phyloP scores from a whole-genome alignment of 306 rosid genomes.

The Cucumis melo region DNA sequence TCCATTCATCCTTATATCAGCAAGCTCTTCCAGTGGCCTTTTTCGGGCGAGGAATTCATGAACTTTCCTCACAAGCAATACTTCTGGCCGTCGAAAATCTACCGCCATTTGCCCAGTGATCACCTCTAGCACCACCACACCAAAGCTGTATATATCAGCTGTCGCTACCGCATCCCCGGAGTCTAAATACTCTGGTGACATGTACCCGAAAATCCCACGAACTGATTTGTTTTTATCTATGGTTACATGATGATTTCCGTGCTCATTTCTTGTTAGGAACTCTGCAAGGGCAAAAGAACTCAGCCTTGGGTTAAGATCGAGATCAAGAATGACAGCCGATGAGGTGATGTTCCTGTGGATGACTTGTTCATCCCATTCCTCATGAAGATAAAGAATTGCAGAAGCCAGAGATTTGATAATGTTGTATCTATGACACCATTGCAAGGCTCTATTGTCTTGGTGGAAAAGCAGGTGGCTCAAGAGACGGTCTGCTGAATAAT shows the following conservation, averaged over 20 bases:
- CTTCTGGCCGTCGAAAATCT: conserved; percentile 80
- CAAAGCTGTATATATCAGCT: conserved; percentile 83
- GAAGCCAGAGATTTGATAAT: conserved; percentile 71
- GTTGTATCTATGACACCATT: conserved; percentile 65
- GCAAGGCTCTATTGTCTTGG: conserved; percentile 26
- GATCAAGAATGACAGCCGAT: conserved; percentile 77
- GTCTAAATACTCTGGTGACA: conserved; percentile 74
- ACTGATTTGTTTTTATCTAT: conserved; percentile 29
- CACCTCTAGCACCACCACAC: conserved; percentile 78
- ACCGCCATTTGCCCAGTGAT: conserved; percentile 74
- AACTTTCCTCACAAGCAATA: conserved; percentile 60
- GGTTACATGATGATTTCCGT: conserved; percentile 38
- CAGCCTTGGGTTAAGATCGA: conserved; percentile 75
- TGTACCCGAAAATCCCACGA: conserved; percentile 78
- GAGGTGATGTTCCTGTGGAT: conserved; percentile 85
- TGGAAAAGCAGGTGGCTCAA: conserved; percentile 59
- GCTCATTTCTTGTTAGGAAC: conserved; percentile 69
- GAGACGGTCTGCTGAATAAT: conserved; percentile 65
- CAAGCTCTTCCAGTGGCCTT: conserved; percentile 55
- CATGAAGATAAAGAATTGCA: conserved; percentile 84
- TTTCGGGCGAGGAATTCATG: conserved; percentile 41
- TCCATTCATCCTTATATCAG: conserved; percentile 51
- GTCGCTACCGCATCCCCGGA: conserved; percentile 59
- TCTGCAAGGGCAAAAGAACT: conserved; percentile 83
- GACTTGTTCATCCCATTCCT: conserved; percentile 96